These are phyloP conservation scores for Cardamine resedifolia DNA, from an alignment of 345 rosid species.

Conservation along the genomic window DNA sequence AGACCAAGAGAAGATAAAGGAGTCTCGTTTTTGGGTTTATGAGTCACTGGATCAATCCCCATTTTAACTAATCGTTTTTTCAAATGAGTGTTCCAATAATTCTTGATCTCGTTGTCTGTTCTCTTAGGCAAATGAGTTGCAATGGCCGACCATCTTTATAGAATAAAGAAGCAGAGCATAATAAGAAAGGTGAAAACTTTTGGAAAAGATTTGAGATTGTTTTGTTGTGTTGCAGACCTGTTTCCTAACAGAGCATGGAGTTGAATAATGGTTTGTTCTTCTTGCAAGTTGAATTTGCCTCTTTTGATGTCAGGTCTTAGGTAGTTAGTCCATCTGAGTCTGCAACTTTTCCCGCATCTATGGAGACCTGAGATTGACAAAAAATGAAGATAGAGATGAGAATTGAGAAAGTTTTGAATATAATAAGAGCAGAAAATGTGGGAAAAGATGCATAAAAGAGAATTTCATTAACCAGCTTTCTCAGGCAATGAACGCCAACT, in stretches of 20 bases:
- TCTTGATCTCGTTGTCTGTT: constrained; percentile 80
- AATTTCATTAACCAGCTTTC: constrained; percentile 61
- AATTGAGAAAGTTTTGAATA: background rate
- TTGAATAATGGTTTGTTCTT: constrained; percentile 40
- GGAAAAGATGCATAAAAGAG: constrained; percentile 9
- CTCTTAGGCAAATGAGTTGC: constrained; percentile 77
- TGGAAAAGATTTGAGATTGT: constrained; percentile 1
- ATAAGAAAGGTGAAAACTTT: constrained; percentile 21
- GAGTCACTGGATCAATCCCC: constrained; percentile 86
- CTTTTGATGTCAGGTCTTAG: constrained; percentile 40
- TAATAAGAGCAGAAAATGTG: background rate
- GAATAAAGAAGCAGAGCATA: background rate
- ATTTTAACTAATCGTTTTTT: constrained; percentile 66
- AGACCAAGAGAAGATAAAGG: constrained; percentile 48
- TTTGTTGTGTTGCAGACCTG: constrained; percentile 21
- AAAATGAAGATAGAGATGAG: background rate
- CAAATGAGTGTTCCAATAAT: constrained; percentile 78
- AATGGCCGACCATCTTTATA: constrained; percentile 72
- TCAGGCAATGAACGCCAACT: constrained; percentile 89
- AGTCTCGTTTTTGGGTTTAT: constrained; percentile 68
- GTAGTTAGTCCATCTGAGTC: constrained; percentile 77
- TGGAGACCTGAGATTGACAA: constrained; percentile 55
- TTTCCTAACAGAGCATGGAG: constrained; percentile 39
- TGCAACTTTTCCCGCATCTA: constrained; percentile 92
- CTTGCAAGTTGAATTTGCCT: constrained; percentile 41